Evolutionary conservation across 1,284 basidiomycete species (phyloP).

Genomic region (Phylloboletellus chloephorus): DNA sequence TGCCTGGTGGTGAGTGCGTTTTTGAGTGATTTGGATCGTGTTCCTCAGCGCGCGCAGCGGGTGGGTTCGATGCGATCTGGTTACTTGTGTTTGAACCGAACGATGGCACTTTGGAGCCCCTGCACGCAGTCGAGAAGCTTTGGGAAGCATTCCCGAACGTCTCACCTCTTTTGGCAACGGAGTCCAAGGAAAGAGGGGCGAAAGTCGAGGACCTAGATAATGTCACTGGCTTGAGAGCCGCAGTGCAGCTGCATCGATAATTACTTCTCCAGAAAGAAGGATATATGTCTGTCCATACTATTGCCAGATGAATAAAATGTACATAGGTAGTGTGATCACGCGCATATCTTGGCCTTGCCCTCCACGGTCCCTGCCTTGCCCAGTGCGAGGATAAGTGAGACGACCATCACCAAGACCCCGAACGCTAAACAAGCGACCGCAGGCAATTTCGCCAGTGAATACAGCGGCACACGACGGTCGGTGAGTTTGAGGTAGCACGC

Average conservation of each 20-base stretch:
- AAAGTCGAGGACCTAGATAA: conserved; percentile 55
- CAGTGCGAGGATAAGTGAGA: conserved; percentile 72
- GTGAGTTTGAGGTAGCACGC: conserved; percentile 79
- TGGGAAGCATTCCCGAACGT: conserved; percentile 74
- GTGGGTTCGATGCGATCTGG: conserved; percentile 97
- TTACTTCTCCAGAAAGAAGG: conserved; percentile 4
- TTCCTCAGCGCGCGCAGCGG: conserved; percentile 51
- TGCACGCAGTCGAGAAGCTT: conserved; percentile 58
- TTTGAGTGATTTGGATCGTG: background rate
- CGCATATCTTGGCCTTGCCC: conserved; percentile 64
- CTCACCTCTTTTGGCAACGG: conserved; percentile 72
- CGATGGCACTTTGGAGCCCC: conserved; percentile 39
- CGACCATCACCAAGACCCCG: conserved; percentile 73
- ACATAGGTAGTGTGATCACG: conserved; percentile 31
- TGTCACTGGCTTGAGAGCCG: conserved; percentile 58
- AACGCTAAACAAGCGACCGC: conserved; percentile 72
- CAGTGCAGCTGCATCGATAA: conserved; percentile 33
- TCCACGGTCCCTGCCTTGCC: conserved; percentile 70
- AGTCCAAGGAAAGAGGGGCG: conserved; percentile 71
- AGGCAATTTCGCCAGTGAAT: conserved; percentile 65
- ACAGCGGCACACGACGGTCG: conserved; percentile 55
- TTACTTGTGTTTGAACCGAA: conserved; percentile 73
- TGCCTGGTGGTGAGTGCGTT: conserved; percentile 76
- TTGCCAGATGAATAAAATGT: conserved; percentile 17
- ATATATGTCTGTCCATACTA: conserved; percentile 10